Conservation (phyloP, 768 basidiomycete genomes). For the Boletus reticuloceps region DNA sequence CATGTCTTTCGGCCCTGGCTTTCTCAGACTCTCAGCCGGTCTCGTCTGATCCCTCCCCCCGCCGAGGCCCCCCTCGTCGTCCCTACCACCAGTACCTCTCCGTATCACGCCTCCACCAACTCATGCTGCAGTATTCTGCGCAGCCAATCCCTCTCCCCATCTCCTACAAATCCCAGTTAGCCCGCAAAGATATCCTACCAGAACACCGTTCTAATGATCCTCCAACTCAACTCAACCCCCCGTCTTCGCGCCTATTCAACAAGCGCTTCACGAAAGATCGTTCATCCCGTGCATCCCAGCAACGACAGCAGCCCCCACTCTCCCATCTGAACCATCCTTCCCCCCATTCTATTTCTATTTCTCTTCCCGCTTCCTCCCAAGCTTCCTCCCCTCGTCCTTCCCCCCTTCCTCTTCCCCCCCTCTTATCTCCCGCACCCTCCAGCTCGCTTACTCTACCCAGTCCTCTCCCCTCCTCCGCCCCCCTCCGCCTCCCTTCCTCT, state of each 20-base stretch:
- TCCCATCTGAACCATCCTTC: slow-evolving; percentile 17
- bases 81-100: slow-evolving; percentile 30
- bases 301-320: slow-evolving; percentile 2
- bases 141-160: slow-evolving; percentile 34
- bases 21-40: slow-evolving; percentile 37
- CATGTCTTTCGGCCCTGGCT: slow-evolving; percentile 29
- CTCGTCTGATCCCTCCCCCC: slow-evolving; percentile 49
- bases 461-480: slow-evolving; percentile 29
- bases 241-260: slow-evolving; percentile 32
- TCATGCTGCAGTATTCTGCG: slow-evolving; percentile 60
- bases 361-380: slow-evolving; percentile 11
- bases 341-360: slow-evolving; percentile 5
- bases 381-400: slow-evolving; percentile 19
- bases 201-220: slow-evolving; percentile 29
- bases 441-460: slow-evolving; percentile 29
- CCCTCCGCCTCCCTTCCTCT: slow-evolving; percentile 30
- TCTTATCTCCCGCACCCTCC: too few species aligned
- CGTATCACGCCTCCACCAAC: slow-evolving; percentile 30
- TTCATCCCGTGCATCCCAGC: slow-evolving; percentile 15
- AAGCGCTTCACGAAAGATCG: slow-evolving; percentile 36
- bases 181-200: slow-evolving; percentile 34
- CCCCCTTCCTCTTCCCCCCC: slow-evolving; percentile 13
- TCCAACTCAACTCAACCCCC: not conserved
- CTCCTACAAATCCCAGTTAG: slow-evolving; percentile 25
- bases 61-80: slow-evolving; percentile 31